Evolutionary conservation across 495 filamentous ascomycete genomes (phyloP), one percentile per base, ranked within the genome.

Genomic region (Podospora bellae-mahoneyi): DNA sequence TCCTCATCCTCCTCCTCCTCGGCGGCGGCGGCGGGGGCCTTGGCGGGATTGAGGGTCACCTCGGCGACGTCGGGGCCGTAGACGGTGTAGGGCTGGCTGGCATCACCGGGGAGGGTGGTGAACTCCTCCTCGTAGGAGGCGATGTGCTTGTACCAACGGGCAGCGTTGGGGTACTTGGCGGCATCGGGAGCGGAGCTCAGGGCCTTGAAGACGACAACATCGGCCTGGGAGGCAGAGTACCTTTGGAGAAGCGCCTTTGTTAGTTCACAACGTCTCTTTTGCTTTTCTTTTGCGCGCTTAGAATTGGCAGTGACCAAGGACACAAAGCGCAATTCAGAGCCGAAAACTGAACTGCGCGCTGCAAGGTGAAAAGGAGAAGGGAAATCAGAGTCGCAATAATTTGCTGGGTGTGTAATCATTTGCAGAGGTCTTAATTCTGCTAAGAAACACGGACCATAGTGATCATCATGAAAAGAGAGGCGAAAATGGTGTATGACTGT

Each of bases 111-210:
- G 44, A 99, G 91, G 68, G 90, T 90, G 71, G 90, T 82, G 86
- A 98, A 98, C 78, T 97, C 95, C 67, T 90, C 84, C 84, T 92
- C 88, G 84, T 91, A 97, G 69, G 90, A 89, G 72, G 89, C 87
- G 77, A 97, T 96, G 88, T 99, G 94, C 86, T 96, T 97, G 87
- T 97, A 97, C 95, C 95, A 99, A 82, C 95, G 90, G 68, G 91
- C 92, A 73, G 90, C 93, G 82, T 97, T 86, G 74, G 96, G 94
- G 87, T 91, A 98, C 84, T 95, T 97, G 73, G 81, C 86, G 73
- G 89, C 84, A 66, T 90, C 89, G 67, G 95, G 95, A 56, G 87
- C 81, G 68, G 83, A 83, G 74, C 85, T 90, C 79, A 97, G 79
- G 73, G 90, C 91, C 85, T 98, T 96, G 90, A 90, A 99, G 83